These are phyloP conservation scores for Candida chilensis DNA, from an alignment of 805 yeast genomes.

Conservation along the genomic window DNA sequence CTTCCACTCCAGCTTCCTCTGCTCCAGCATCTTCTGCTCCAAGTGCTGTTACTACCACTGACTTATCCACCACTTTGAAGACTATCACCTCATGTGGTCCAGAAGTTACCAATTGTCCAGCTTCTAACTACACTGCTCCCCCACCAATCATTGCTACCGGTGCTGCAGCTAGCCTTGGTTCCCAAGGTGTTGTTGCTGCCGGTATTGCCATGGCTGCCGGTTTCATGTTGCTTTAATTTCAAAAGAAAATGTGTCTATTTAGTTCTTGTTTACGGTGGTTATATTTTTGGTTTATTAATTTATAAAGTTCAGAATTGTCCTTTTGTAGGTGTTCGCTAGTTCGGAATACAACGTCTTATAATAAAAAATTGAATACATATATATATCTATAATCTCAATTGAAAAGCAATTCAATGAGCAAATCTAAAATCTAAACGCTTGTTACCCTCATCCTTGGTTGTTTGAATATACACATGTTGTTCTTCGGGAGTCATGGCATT, in stretches of 20 bases:
- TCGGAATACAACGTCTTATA: too few species aligned
- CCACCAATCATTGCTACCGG: constrained; percentile 5
- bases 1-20: too few species aligned
- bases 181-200: constrained; percentile 7
- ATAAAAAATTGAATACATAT: too few species aligned
- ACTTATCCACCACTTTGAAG: constrained; percentile 25
- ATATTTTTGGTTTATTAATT: too few species aligned
- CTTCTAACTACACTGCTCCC: constrained; percentile 10
- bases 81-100: constrained; percentile 38
- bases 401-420: constrained; percentile 15
- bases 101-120: constrained; percentile 40
- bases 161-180: constrained; percentile 5
- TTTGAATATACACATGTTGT: constrained; percentile 31
- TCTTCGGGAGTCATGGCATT: constrained; percentile 37
- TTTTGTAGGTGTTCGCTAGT: too few species aligned
- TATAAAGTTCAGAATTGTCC: too few species aligned
- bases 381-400: too few species aligned
- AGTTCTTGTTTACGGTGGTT: too few species aligned
- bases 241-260: too few species aligned
- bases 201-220: constrained; percentile 8
- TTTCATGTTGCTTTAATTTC: too few species aligned
- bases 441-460: constrained; percentile 45
- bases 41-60: constrained; percentile 23
- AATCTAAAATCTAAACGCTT: constrained; percentile 43
- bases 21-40: too few species aligned